These are phyloP conservation scores for Cadophora sp. DNA, from an alignment of 2,329 filamentous ascomycete species.

Conservation along the genomic window DNA sequence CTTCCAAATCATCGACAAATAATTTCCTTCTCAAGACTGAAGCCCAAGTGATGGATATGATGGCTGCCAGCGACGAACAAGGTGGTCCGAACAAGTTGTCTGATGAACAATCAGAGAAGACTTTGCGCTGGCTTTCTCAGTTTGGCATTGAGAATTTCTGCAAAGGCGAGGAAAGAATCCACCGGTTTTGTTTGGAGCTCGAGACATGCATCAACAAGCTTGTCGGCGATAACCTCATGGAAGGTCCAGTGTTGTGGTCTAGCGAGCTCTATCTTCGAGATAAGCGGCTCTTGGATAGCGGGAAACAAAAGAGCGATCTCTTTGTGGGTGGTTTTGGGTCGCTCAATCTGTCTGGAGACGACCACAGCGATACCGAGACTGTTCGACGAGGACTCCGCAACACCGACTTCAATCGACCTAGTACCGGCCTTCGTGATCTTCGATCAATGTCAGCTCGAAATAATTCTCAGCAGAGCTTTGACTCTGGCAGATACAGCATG, in stretches of 20 bases:
- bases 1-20: conserved; percentile 41
- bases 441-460: conserved; percentile 66
- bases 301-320: conserved; percentile 55
- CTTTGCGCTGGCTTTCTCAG: conserved; percentile 80
- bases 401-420: conserved; percentile 47
- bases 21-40: conserved; percentile 81
- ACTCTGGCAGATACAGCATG: conserved; percentile 69
- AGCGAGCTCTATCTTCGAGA: conserved; percentile 88
- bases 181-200: conserved; percentile 90
- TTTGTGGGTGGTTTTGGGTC: conserved; percentile 55
- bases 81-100: conserved; percentile 94
- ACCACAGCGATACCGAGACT: conserved; percentile 41
- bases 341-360: conserved; percentile 54
- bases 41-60: conserved; percentile 83
- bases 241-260: conserved; percentile 89
- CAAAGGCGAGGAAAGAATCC: conserved; percentile 91
- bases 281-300: conserved; percentile 59
- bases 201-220: conserved; percentile 85
- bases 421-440: conserved; percentile 62
- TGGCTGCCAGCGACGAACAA: conserved; percentile 82
- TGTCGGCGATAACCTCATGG: conserved; percentile 81
- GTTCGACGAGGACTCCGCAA: conserved; percentile 45
- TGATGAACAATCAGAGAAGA: conserved; percentile 92
- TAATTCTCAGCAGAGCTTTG: conserved; percentile 72
- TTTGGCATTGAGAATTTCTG: conserved; percentile 92